phyloP scores from a whole-genome alignment of 2,329 filamentous ascomycete genomes.

The Colletotrichum incanum region DNA sequence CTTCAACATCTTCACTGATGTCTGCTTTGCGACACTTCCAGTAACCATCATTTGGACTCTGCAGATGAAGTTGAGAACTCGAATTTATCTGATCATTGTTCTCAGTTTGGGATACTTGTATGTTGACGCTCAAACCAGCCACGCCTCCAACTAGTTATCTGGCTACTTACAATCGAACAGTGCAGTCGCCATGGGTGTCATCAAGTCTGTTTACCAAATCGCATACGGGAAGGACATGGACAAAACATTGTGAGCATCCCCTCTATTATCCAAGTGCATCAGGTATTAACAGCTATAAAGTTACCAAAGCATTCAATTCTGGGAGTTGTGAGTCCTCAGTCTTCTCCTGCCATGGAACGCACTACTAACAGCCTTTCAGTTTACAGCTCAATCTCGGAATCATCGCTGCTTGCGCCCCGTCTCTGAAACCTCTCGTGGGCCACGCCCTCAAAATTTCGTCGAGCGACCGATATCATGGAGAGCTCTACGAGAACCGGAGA shows the following conservation, averaged over 20 bases:
- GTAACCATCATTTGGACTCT: conserved; percentile 58
- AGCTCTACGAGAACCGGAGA: conserved; percentile 21
- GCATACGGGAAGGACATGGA: conserved; percentile 50
- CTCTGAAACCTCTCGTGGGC: conserved; percentile 55
- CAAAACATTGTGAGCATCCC: conserved; percentile 50
- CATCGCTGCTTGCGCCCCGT: conserved; percentile 56
- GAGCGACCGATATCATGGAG: conserved; percentile 28
- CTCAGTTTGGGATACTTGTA: conserved; percentile 18
- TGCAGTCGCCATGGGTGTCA: conserved; percentile 56
- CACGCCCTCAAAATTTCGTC: conserved; percentile 49
- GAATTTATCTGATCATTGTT: conserved; percentile 55
- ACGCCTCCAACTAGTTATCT: not conserved
- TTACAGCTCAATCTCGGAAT: conserved; percentile 58
- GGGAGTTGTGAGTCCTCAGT: conserved; percentile 51
- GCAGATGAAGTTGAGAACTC: conserved; percentile 54
- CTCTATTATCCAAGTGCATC: not conserved
- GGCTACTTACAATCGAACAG: conserved; percentile 42
- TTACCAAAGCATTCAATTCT: conserved; percentile 49
- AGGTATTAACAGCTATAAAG: not conserved
- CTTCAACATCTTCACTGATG: conserved; percentile 51
- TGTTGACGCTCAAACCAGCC: conserved; percentile 39
- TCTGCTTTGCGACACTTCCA: conserved; percentile 59
- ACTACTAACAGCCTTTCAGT: conserved; percentile 45
- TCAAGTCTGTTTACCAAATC: conserved; percentile 56
- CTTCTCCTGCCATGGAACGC: not conserved